Evolutionary conservation across 306 rosid genomes (phyloP).

Genomic region (Cyamopsis tetragonoloba): DNA sequence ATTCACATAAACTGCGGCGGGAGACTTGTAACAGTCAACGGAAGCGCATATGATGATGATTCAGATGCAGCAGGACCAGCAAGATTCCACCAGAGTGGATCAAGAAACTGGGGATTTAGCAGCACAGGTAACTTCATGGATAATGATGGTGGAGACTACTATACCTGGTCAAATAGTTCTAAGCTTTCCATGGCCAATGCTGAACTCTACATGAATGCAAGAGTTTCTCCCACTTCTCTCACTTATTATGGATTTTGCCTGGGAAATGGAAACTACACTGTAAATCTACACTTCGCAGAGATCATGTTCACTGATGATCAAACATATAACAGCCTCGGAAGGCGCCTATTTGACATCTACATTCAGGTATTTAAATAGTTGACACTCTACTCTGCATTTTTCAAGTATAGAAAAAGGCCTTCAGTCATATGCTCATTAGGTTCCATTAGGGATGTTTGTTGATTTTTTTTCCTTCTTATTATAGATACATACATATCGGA

Average conservation of each 20-base stretch:
- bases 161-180: background rate
- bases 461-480: background rate
- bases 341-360: constrained; percentile 51
- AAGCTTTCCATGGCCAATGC: constrained; percentile 26
- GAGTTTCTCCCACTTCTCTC: constrained; percentile 61
- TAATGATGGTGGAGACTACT: background rate
- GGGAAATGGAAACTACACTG: constrained; percentile 45
- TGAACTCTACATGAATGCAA: constrained; percentile 52
- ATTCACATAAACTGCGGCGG: constrained; percentile 70
- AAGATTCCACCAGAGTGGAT: background rate
- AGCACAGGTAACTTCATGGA: constrained; percentile 32
- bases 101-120: constrained; percentile 29
- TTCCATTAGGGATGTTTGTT: background rate
- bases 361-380: constrained; percentile 48
- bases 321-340: constrained; percentile 40
- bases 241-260: constrained; percentile 61
- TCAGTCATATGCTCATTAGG: background rate
- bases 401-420: background rate
- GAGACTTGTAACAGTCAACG: background rate
- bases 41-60: constrained; percentile 41
- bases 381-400: no score
- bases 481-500: no score
- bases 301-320: constrained; percentile 28
- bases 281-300: constrained; percentile 53
- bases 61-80: constrained; percentile 30